These are phyloP conservation scores for Chrysoporthe deuterocubensis DNA, from an alignment of 2,329 filamentous ascomycete species.

Conservation along the genomic window DNA sequence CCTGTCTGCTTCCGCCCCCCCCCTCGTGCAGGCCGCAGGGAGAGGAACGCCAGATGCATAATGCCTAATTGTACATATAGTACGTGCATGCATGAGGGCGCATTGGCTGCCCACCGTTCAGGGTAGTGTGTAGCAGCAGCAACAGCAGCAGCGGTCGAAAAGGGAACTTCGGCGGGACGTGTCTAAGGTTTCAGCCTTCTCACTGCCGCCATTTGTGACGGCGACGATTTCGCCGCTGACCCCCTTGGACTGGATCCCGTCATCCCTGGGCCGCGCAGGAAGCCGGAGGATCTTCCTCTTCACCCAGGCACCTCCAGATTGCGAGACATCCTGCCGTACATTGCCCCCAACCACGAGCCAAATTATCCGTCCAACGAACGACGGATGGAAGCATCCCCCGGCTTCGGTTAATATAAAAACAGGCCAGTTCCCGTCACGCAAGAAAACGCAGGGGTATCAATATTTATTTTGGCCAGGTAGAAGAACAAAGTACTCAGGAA, in stretches of 20 bases:
- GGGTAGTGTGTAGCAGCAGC: neutral
- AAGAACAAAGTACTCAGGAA: neutral
- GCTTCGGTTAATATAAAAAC: neutral
- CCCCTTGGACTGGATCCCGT: no score
- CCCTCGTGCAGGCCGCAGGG: neutral
- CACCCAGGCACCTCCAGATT: neutral
- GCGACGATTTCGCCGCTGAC: neutral
- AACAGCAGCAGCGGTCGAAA: neutral
- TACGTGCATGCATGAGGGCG: neutral
- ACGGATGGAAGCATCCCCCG: neutral
- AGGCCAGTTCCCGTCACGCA: neutral
- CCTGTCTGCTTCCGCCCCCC: neutral
- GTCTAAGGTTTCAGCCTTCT: neutral
- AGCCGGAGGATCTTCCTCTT: neutral
- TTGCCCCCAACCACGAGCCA: neutral
- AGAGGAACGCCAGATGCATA: neutral
- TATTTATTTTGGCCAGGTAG: neutral
- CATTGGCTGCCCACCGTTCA: neutral
- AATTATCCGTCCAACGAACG: neutral
- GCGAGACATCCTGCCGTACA: neutral
- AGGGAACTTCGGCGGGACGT: neutral
- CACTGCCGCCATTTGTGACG: neutral
- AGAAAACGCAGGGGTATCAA: neutral
- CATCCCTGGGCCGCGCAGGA: neutral
- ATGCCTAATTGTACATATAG: slow-evolving; percentile 2